Percentiles rank a stretch among this genome's conserved stretches.
These are phyloP conservation scores for Maudiozyma barnettii DNA, from an alignment of 805 yeast genomes.

Conservation along the genomic window DNA sequence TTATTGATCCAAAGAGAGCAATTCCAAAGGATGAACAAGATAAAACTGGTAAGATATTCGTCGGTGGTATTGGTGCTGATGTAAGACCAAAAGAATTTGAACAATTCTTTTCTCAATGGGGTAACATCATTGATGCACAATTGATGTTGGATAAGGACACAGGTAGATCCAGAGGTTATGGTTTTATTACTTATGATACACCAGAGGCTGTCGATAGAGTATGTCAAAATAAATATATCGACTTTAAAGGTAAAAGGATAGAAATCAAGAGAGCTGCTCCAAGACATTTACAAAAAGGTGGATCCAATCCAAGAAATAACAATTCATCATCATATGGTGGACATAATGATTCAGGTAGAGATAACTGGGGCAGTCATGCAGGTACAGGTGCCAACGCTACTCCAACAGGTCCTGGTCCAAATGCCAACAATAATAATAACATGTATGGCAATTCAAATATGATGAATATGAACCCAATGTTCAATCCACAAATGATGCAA, in stretches of 20 bases:
- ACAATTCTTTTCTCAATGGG: slow-evolving; percentile 77
- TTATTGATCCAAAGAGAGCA: slow-evolving; percentile 95
- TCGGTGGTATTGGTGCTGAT: slow-evolving; percentile 92
- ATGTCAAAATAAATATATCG: slow-evolving; percentile 69
- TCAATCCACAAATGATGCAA: slow-evolving; percentile 47
- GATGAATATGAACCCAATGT: slow-evolving; percentile 19
- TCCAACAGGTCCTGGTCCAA: not conserved
- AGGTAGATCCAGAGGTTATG: slow-evolving; percentile 94
- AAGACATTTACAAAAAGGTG: slow-evolving; percentile 50
- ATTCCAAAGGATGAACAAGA: slow-evolving; percentile 97
- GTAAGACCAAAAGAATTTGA: slow-evolving; percentile 87
- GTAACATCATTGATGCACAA: slow-evolving; percentile 89
- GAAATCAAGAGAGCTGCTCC: slow-evolving; percentile 82
- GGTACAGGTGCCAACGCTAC: not conserved
- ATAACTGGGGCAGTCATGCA: not conserved
- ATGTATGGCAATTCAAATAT: not conserved
- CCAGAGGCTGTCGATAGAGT: slow-evolving; percentile 90
- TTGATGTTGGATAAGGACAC: slow-evolving; percentile 96
- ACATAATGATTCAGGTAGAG: not conserved
- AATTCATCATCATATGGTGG: not conserved
- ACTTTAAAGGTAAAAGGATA: slow-evolving; percentile 77
- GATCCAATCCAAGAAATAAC: not conserved
- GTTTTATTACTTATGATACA: slow-evolving; percentile 90
- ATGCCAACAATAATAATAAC: not conserved
- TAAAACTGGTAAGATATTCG: slow-evolving; percentile 91